Evolutionary conservation across 2,329 filamentous ascomycete species (phyloP), one percentile per base, ranked within the genome.

Genomic region (Colletotrichum cereale): DNA sequence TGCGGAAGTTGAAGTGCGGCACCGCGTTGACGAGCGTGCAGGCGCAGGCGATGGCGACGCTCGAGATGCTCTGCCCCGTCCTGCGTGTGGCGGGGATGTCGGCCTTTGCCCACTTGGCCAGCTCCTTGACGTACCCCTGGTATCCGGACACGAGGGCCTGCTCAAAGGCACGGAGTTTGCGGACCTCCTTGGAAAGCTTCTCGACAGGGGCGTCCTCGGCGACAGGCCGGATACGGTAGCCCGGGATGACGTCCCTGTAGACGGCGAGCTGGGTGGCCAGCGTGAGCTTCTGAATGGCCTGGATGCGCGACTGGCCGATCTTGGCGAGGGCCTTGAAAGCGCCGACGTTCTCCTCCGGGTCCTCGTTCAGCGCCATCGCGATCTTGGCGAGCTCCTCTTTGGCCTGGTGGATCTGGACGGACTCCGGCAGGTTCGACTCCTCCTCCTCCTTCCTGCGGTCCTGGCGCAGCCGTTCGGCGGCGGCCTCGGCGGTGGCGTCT

Each of bases 1-100:
- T 88, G 50, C 96, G 92, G 82, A 97, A 98, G 85, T 99, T 99
- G 89, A 99, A 99, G 84, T 99, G 97, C 4, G 96, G 94, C 0
- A 98, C 95, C 2, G 92, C 87, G 26, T 89, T 89, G 50, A 98
- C 83, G 21, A 99, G 87, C 38, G 89, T 92, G 81, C 95, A 97
- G 2, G 93, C 92, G 79, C 96, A 99, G 53, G 90, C 92, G 68
- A 97, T 91, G 4, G 96, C 96, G 34, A 97, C 88, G 63, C 87
- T 92, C 8, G 91, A 89, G 31, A 98, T 80, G 66, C 82, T 86
- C 66, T 85, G 83, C 0, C 82, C 84, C 40, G 78, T 79, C 66
- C 81, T 83, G 62, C 75, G 79, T 14, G 78, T 76, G 69, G 76
- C 81, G 73, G 74, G 80, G 75, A 81, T 73, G 65, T 87, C 86